Base-by-base conservation (phyloP, 164 flowering plant genomes). In the Liriodendron chinense region DNA sequence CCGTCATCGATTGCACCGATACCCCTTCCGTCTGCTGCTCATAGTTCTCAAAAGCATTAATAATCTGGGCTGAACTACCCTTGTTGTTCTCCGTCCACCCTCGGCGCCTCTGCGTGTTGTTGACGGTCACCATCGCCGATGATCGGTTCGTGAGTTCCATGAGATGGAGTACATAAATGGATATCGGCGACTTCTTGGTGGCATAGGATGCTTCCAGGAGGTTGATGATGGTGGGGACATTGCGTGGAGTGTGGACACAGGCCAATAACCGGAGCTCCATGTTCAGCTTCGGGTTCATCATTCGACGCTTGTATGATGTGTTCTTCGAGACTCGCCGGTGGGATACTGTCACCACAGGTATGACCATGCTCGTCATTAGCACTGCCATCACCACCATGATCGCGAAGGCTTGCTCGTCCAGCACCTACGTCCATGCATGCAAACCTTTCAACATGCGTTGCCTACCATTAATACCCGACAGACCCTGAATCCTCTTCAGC, bases 111-210 rank as follows among this genome's bases (percentile, higher is more conserved):
- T 70, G 75, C 61, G 73, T 9, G 63, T 65, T 75, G 23, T 80
- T 78, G 53, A 77, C 80, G 3, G 78, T 78, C 12, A 80, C 49
- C 83, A 80, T 80, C 47, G 77, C 76, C 1, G 82, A 77, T 18
- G 82, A 78, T 22, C 76, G 83, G 66, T 80, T 80, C 0, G 83
- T 78, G 66, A 80, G 80, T 26, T 80, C 80, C 8, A 80, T 78
- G 1, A 80, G 68, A 61, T 77, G 80, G 77, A 80, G 80, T 2
- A 74, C 73, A 22, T 77, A 78, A 7, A 78, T 49, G 22, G 34
- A 74, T 10, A 77, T 74, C 10, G 80, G 83, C 23, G 83, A 77
- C 9, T 53, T 74, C 50, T 67, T 70, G 18, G 80, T 74, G 1
- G 80, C 72, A 10, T 75, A 22, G 20, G 83, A 77, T 21, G 74